These are phyloP conservation scores for Mantamonas sphyraenae DNA, from an alignment of 78 protist genomes.

Conservation along the genomic window DNA sequence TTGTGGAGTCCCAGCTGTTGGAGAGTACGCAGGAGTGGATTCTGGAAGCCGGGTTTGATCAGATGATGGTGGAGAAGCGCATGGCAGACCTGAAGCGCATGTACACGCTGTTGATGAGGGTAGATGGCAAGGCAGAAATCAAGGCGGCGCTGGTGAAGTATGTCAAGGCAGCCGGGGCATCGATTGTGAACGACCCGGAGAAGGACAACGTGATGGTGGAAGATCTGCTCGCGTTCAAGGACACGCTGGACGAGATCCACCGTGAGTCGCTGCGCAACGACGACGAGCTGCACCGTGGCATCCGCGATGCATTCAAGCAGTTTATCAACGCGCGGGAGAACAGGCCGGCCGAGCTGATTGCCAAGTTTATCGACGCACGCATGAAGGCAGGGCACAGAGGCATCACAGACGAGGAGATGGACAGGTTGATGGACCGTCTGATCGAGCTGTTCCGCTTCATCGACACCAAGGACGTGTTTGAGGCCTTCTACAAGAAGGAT, in stretches of 20 bases:
- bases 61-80: constrained; percentile 11
- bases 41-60: constrained; percentile 28
- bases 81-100: constrained; percentile 30
- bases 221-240: constrained; percentile 55
- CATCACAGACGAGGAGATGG: constrained; percentile 38
- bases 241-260: constrained; percentile 26
- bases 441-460: constrained; percentile 71
- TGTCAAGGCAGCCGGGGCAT: constrained; percentile 39
- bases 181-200: constrained; percentile 42
- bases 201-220: constrained; percentile 51
- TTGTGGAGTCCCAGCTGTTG: constrained; percentile 39
- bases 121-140: constrained; percentile 26
- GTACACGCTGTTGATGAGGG: constrained; percentile 46
- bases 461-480: constrained; percentile 83
- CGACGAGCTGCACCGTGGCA: constrained; percentile 31
- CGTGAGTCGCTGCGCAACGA: constrained; percentile 24
- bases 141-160: constrained; percentile 38
- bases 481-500: constrained; percentile 91
- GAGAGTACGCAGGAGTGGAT: not conserved
- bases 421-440: constrained; percentile 28
- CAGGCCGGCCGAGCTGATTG: constrained; percentile 78
- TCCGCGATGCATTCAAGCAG: constrained; percentile 69
- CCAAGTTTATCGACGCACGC: constrained; percentile 51
- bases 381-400: constrained; percentile 5
- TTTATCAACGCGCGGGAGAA: constrained; percentile 56